These are phyloP conservation scores for Aureobasidium sp. DNA, from an alignment of 2,329 filamentous ascomycete species.

Conservation along the genomic window DNA sequence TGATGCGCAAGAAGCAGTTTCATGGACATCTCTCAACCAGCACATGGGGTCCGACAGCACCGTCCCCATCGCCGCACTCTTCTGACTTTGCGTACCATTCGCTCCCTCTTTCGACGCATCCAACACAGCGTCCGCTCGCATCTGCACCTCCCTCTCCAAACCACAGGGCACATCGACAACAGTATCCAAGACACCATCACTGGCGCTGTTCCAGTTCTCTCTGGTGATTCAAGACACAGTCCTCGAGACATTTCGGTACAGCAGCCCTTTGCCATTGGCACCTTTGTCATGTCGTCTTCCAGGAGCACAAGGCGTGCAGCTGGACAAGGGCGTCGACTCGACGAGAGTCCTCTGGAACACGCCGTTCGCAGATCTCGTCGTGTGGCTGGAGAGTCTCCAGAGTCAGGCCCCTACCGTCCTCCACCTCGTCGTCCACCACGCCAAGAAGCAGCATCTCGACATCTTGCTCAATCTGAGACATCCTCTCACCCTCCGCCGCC, in stretches of 20 bases:
- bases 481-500: constrained; percentile 3
- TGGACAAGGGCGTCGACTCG: not conserved
- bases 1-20: not conserved
- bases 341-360: not conserved
- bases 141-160: not conserved
- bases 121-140: not conserved
- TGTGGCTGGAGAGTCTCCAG: constrained; percentile 5
- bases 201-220: not conserved
- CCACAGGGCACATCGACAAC: not conserved
- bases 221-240: not conserved
- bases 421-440: constrained; percentile 1
- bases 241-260: not conserved
- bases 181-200: not conserved
- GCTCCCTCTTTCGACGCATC: not conserved
- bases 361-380: constrained; percentile 4
- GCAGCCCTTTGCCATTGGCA: not conserved
- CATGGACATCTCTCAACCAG: not conserved
- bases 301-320: not conserved
- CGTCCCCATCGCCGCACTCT: not conserved
- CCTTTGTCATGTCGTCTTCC: constrained; percentile 1
- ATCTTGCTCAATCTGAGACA: not conserved
- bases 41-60: not conserved
- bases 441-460: not conserved
- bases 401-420: not conserved
- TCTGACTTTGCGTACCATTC: not conserved